These are phyloP conservation scores for Cutaneotrichosporon mucoides DNA, from an alignment of 1,284 basidiomycete species.

Conservation along the genomic window DNA sequence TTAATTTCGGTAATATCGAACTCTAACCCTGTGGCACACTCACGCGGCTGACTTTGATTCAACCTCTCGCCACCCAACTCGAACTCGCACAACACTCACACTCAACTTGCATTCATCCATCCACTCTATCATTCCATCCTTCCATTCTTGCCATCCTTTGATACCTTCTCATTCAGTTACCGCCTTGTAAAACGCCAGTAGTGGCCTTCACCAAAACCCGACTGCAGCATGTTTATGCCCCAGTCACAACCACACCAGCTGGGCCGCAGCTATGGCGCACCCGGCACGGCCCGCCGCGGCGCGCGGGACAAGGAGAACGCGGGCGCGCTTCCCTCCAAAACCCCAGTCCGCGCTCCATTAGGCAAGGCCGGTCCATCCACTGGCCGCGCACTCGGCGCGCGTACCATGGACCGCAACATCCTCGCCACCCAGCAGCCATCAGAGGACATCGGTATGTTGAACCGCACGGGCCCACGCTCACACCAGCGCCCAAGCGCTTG, in stretches of 20 bases:
- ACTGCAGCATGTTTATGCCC: slow-evolving; percentile 13
- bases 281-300: slow-evolving; percentile 14
- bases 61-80: background rate
- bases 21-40: background rate
- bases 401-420: slow-evolving; percentile 19
- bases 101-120: background rate
- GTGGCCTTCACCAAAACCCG: too few species aligned
- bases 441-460: slow-evolving; percentile 17
- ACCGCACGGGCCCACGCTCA: background rate
- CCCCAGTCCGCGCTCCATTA: slow-evolving; percentile 9
- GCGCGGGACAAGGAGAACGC: slow-evolving; percentile 18
- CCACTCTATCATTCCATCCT: slow-evolving; percentile 1
- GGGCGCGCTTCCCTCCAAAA: slow-evolving; percentile 18
- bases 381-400: slow-evolving; percentile 13
- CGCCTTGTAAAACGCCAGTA: too few species aligned
- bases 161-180: too few species aligned
- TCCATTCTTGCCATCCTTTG: too few species aligned
- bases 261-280: slow-evolving; percentile 7
- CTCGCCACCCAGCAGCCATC: slow-evolving; percentile 7
- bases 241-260: slow-evolving; percentile 12
- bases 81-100: background rate
- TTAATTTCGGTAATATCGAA: background rate
- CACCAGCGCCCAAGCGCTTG: slow-evolving; percentile 17
- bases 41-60: slow-evolving; percentile 15
- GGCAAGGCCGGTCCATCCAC: slow-evolving; percentile 15